Evolutionary conservation across 805 yeast species (phyloP).

Genomic region (Diddensiella caesifluorescens): DNA sequence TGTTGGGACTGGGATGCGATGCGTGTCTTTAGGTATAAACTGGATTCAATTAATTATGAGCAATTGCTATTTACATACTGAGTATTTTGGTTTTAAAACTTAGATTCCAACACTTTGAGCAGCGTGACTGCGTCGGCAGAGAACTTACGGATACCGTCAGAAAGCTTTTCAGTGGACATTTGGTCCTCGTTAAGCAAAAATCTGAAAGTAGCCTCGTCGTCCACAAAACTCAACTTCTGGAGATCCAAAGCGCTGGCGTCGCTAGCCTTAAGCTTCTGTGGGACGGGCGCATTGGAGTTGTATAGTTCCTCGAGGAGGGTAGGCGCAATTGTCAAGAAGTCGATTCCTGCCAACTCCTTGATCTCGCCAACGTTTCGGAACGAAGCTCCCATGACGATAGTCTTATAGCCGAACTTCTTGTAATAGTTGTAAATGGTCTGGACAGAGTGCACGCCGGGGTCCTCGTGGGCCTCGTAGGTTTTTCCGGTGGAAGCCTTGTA

Average conservation of each 20-base stretch:
- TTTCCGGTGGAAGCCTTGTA: constrained; percentile 91
- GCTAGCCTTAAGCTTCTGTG: constrained; percentile 70
- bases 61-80: background rate
- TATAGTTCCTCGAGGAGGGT: constrained; percentile 80
- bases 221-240: constrained; percentile 71
- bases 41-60: background rate
- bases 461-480: constrained; percentile 70
- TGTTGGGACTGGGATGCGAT: background rate
- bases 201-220: constrained; percentile 88
- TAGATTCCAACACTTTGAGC: constrained; percentile 33
- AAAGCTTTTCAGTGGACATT: constrained; percentile 95
- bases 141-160: constrained; percentile 97
- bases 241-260: constrained; percentile 50
- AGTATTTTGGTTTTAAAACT: constrained; percentile 11
- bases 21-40: background rate
- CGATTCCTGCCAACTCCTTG: constrained; percentile 95
- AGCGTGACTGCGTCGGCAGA: constrained; percentile 88
- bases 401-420: constrained; percentile 93
- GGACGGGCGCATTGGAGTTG: constrained; percentile 73
- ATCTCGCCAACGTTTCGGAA: constrained; percentile 97
- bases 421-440: constrained; percentile 90
- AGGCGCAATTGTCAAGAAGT: constrained; percentile 93
- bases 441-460: constrained; percentile 96
- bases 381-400: constrained; percentile 99
- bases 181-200: constrained; percentile 89